Evolutionary conservation across 1,284 basidiomycete species (phyloP).

Genomic region (Gymnopus androsaceus): DNA sequence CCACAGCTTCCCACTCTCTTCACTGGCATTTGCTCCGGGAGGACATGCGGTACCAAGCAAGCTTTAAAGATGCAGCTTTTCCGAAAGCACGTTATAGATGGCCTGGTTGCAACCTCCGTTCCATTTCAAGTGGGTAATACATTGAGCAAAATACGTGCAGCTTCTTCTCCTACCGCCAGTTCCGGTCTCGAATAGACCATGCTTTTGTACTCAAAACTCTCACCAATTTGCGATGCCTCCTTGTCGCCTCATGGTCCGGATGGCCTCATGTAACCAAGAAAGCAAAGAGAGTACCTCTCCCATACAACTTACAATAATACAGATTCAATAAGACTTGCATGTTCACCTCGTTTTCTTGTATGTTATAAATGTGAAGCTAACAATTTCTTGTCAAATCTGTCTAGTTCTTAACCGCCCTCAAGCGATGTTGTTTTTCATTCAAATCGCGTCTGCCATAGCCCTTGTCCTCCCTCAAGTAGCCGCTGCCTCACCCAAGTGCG

Average conservation of each 20-base stretch:
- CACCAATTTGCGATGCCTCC: not conserved
- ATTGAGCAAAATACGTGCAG: too few relatives aligned
- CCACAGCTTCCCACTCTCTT: not conserved
- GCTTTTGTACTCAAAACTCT: not conserved
- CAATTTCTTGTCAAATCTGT: not conserved
- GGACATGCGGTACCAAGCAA: too few relatives aligned
- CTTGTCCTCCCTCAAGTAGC: not conserved
- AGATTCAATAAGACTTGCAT: not conserved
- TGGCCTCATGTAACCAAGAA: slow-evolving; percentile 1
- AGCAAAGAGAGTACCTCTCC: not conserved
- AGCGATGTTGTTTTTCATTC: not conserved
- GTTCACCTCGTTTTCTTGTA: not conserved
- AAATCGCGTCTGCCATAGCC: not conserved
- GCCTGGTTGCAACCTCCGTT: too few relatives aligned
- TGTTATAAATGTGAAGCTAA: not conserved
- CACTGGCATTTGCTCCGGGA: too few relatives aligned
- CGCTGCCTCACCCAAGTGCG: not conserved
- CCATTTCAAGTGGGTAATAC: too few relatives aligned
- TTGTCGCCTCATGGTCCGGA: not conserved
- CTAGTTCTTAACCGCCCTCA: not conserved
- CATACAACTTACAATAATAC: too few relatives aligned
- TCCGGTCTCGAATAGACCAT: not conserved
- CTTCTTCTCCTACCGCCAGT: too few relatives aligned
- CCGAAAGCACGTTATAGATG: too few relatives aligned
- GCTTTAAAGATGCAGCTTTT: too few relatives aligned